These are phyloP conservation scores for Fonsecaea nubica DNA, from an alignment of 2,329 filamentous ascomycete genomes.

Conservation along the genomic window DNA sequence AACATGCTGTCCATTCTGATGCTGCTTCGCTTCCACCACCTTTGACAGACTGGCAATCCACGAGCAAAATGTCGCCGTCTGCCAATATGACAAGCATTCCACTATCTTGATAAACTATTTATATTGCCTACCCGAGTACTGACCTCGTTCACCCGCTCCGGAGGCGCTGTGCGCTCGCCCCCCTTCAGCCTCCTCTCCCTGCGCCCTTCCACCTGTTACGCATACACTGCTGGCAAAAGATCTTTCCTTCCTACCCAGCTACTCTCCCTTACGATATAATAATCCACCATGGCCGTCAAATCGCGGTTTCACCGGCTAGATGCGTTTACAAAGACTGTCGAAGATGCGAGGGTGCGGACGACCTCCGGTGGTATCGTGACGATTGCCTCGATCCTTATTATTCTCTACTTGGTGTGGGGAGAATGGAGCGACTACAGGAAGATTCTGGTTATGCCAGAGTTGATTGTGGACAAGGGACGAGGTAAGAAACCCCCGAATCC, in stretches of 20 bases:
- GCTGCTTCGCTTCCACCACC: not conserved
- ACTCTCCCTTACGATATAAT: not conserved
- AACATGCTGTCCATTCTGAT: conserved; percentile 6
- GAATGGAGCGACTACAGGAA: conserved; percentile 95
- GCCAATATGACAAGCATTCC: not conserved
- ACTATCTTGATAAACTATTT: not conserved
- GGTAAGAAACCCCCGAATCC: conserved; percentile 60
- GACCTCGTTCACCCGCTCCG: not conserved
- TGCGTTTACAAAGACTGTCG: conserved; percentile 98
- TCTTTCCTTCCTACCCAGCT: not conserved
- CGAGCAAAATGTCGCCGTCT: conserved; percentile 1
- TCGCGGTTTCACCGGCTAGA: conserved; percentile 95
- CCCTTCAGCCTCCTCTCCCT: not conserved
- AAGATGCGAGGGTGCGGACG: conserved; percentile 94
- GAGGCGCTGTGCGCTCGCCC: conserved; percentile 2
- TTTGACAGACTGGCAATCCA: not conserved
- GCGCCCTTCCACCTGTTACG: not conserved
- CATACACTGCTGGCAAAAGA: not conserved
- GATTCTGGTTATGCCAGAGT: conserved; percentile 84
- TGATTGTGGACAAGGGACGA: conserved; percentile 96
- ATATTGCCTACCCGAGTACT: not conserved
- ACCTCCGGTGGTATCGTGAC: conserved; percentile 96
- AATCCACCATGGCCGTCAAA: conserved; percentile 75
- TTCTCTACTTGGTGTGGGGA: conserved; percentile 87
- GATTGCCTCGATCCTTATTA: conserved; percentile 84